Conservation (phyloP, 1,284 basidiomycete species). For the Cutaneotrichosporon sp. region DNA sequence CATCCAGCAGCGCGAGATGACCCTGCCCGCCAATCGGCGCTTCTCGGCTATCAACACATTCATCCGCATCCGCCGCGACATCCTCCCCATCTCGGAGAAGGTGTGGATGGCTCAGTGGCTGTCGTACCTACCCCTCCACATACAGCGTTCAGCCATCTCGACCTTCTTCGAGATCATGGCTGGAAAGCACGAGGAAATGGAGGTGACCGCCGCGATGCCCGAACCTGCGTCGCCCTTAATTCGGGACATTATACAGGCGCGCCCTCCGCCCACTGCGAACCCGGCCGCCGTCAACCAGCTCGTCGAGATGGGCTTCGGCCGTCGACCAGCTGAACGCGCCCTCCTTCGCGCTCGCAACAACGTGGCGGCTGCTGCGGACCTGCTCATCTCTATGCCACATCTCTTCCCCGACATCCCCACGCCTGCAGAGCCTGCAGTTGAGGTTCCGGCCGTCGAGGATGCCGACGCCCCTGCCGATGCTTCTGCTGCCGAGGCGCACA, state of each 20-base stretch:
- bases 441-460: conserved; percentile 12
- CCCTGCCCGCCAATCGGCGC: conserved; percentile 58
- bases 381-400: conserved; percentile 77
- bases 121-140: conserved; percentile 61
- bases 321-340: conserved; percentile 76
- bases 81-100: conserved; percentile 62
- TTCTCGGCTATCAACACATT: conserved; percentile 71
- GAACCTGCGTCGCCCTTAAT: conserved; percentile 4
- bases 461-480: background rate
- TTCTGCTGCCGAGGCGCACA: background rate
- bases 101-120: conserved; percentile 88
- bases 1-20: conserved; percentile 19
- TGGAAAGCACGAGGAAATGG: conserved; percentile 70
- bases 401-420: conserved; percentile 54
- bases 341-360: conserved; percentile 82
- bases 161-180: conserved; percentile 75
- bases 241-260: conserved; percentile 1
- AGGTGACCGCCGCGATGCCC: background rate
- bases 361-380: conserved; percentile 80
- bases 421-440: conserved; percentile 10
- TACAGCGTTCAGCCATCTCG: conserved; percentile 70
- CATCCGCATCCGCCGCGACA: conserved; percentile 67
- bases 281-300: conserved; percentile 73
- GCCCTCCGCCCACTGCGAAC: conserved; percentile 53
- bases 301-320: conserved; percentile 94